Base-by-base conservation (phyloP, 345 rosid genomes). In the Odontarrhena argentea region DNA sequence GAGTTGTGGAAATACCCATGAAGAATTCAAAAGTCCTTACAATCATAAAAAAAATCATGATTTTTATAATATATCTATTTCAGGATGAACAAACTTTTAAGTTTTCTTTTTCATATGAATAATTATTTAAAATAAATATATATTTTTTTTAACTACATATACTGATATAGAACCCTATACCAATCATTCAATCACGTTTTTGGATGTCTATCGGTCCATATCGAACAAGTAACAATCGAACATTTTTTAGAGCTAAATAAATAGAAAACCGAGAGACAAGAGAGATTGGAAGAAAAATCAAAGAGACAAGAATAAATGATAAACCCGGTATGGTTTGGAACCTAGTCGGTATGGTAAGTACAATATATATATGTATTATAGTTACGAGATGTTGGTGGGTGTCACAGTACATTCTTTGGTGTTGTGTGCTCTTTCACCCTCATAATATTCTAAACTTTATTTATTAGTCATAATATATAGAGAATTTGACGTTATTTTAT, bases 361-460 rank as follows among this genome's bases (percentile, higher is more conserved):
- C 74, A 63, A 63, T 42, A 68, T 52, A 63, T 42, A 68, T 52
- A 73, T 67, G 73, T 7, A 49, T 65, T 45, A 60, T 60, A 66
- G 77, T 67, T 73, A 67, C 68, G 38, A 67, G 57, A 74, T 50
- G 65, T 61, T 74, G 65, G 78, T 74, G 54, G 60, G 74, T 74
- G 74, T 68, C 65, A 74, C 74, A 74, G 74, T 74, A 74, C 74
- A 74, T 74, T 74, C 74, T 68, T 74, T 74, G 65, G 74, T 68
- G 65, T 68, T 68, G 69, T 67, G 69, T 68, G 74, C 69, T 74
- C 68, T 74, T 74, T 74, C 74, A 68, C 78, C 64, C 48, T 74
- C 78, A 74, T 68, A 62, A 74, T 74, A 68, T 74, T 74, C 78
- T 48, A 67, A 18, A 56, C 65, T 68, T 46, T 61, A 68, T 67